A percentile compares a stretch with the other conserved stretches of the same genome.
Conservation (phyloP, 257 asterid genomes). For the Plantago ovata region DNA sequence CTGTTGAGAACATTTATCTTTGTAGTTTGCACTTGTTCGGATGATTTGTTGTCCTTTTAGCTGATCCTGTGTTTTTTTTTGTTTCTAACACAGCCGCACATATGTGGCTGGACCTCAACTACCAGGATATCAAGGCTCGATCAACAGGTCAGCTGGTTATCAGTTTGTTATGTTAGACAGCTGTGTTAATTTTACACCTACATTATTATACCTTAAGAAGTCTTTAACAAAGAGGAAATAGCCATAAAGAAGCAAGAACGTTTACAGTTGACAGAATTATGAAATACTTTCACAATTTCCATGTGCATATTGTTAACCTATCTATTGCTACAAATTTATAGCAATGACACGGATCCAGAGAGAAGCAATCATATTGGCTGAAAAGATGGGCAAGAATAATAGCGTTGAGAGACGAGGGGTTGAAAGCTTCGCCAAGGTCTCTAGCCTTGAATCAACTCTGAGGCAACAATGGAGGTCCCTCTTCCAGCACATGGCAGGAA, state of each 20-base stretch:
- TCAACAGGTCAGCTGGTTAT: slow-evolving; percentile 46
- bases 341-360: slow-evolving; percentile 67
- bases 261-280: neutral
- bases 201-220: neutral
- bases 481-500: slow-evolving; percentile 53
- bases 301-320: slow-evolving; percentile 5
- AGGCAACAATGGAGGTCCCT: slow-evolving; percentile 75
- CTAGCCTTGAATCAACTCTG: slow-evolving; percentile 52
- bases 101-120: slow-evolving; percentile 81
- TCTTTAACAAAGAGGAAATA: neutral
- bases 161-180: too few relatives aligned
- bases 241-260: neutral
- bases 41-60: neutral
- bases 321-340: slow-evolving; percentile 19
- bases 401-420: slow-evolving; percentile 29
- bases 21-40: neutral
- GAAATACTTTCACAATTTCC: neutral
- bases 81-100: slow-evolving; percentile 56
- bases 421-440: slow-evolving; percentile 25
- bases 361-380: slow-evolving; percentile 73
- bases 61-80: slow-evolving; percentile 18
- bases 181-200: neutral
- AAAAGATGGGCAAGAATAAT: slow-evolving; percentile 47
- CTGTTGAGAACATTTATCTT: slow-evolving; percentile 7
- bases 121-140: slow-evolving; percentile 76